phyloP scores from a whole-genome alignment of 192 early-diverging fungal genomes.

The Phlyctochytrium arcticum region DNA sequence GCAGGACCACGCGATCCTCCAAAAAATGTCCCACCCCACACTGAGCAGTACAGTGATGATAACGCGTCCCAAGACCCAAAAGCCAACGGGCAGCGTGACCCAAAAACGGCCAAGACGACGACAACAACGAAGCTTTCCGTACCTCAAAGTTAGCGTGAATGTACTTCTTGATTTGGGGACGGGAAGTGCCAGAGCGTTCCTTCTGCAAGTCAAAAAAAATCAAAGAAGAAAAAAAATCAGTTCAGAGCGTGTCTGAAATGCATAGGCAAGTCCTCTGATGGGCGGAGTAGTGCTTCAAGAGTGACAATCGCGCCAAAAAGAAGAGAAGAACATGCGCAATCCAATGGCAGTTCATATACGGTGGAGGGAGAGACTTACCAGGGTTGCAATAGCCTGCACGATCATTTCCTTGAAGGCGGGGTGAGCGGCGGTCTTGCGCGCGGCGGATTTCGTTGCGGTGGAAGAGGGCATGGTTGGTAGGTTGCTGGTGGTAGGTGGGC shows the following conservation, averaged over 20 bases:
- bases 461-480: too few relatives aligned
- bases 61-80: too few relatives aligned
- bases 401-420: conserved; percentile 42
- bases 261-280: too few relatives aligned
- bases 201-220: conserved; percentile 26
- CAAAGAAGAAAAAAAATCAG: neutral
- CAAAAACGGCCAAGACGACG: too few relatives aligned
- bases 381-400: conserved; percentile 21
- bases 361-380: conserved; percentile 28
- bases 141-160: conserved; percentile 71
- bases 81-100: too few relatives aligned
- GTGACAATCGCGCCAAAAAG: neutral
- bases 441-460: too few relatives aligned
- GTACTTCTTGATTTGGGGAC: conserved; percentile 77
- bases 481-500: too few relatives aligned
- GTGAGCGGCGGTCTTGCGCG: conserved; percentile 16
- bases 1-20: too few relatives aligned
- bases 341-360: neutral
- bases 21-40: too few relatives aligned
- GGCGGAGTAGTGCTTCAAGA: neutral
- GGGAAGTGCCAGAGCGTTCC: conserved; percentile 69
- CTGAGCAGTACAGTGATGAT: too few relatives aligned
- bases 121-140: too few relatives aligned
- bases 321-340: too few relatives aligned
- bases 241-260: neutral